Evolutionary conservation across 257 asterid genomes (phyloP), one percentile per base, ranked within the genome.

Genomic region (Gardenia jasminoides): DNA sequence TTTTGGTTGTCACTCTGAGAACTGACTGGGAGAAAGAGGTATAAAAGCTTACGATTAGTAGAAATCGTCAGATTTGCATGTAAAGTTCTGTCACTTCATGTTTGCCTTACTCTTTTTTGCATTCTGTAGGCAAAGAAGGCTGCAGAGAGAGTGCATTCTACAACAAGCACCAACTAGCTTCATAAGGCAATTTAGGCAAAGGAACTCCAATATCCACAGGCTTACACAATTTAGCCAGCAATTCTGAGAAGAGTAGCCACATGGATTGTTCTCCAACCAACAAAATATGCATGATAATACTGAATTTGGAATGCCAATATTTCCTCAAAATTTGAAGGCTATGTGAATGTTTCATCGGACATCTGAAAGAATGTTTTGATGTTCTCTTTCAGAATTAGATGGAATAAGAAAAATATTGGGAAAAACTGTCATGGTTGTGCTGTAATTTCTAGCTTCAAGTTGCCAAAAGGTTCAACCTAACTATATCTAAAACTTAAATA

Each of bases 1-100:
- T 89, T 68, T 84, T 87, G 8, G 79, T 88, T 70, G 80, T 89
- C 59, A 83, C 90, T 8, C 30, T 88, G 26, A 28, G 89, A 44
- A 92, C 93, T 13, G 81, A 92, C 26, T 90, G 97, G 93, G 92
- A 90, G 28, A 36, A 75, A 1, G 97, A 91, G 89, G 94, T 91
- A 83, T 36, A 79, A 44, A 15, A 61, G 30, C 22, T 61, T 54
- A 24, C 22, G 13, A 22, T 4, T 26, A 28, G 0, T 19, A n/a
- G 24, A 1, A 7, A 30, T 50, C 44, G 1, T 54, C 1, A 17
- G 61, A 59, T 73, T 8, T 36, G n/a, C 26, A 33, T 10, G n/a
- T n/a, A n/a, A n/a, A n/a, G n/a, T n/a, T n/a, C n/a, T n/a, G n/a
- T n/a, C n/a, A n/a, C n/a, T n/a, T n/a, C n/a, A n/a, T n/a, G 1